These are phyloP conservation scores for Tarenaya hassleriana DNA, from an alignment of 345 rosid species.

Conservation along the genomic window DNA sequence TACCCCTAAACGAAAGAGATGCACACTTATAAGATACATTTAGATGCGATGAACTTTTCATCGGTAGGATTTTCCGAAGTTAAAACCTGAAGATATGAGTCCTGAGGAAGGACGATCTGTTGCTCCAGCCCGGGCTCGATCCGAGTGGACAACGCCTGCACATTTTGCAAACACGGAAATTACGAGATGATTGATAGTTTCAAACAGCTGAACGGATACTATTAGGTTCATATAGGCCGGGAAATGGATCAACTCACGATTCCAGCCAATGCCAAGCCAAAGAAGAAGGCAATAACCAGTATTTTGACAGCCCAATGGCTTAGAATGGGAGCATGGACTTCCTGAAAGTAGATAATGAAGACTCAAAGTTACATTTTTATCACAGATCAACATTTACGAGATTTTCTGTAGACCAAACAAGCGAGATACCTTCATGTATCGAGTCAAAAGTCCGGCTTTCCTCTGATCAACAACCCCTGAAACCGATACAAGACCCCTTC, in stretches of 20 bases:
- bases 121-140: slow-evolving; percentile 94
- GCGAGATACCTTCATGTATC: slow-evolving; percentile 78
- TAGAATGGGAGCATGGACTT: slow-evolving; percentile 79
- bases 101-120: slow-evolving; percentile 89
- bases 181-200: slow-evolving; percentile 7
- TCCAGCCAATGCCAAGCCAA: slow-evolving; percentile 71
- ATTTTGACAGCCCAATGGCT: slow-evolving; percentile 77
- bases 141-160: slow-evolving; percentile 79
- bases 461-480: slow-evolving; percentile 56
- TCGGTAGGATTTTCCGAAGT: slow-evolving; percentile 8
- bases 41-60: neutral
- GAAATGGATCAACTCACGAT: slow-evolving; percentile 53
- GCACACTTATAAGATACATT: slow-evolving; percentile 20
- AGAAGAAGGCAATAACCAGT: slow-evolving; percentile 60
- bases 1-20: slow-evolving; percentile 55
- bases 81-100: slow-evolving; percentile 96
- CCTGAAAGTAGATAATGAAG: slow-evolving; percentile 40
- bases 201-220: neutral
- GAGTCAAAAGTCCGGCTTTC: slow-evolving; percentile 69
- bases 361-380: slow-evolving; percentile 12
- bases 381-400: neutral
- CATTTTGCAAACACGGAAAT: slow-evolving; percentile 20
- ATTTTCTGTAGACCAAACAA: no score
- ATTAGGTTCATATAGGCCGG: neutral
- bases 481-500: slow-evolving; percentile 26